Percentiles rank a stretch among this genome's conserved stretches.
Evolutionary conservation across 768 basidiomycete genomes (phyloP).

Genomic region (Phaeotremella skinneri): DNA sequence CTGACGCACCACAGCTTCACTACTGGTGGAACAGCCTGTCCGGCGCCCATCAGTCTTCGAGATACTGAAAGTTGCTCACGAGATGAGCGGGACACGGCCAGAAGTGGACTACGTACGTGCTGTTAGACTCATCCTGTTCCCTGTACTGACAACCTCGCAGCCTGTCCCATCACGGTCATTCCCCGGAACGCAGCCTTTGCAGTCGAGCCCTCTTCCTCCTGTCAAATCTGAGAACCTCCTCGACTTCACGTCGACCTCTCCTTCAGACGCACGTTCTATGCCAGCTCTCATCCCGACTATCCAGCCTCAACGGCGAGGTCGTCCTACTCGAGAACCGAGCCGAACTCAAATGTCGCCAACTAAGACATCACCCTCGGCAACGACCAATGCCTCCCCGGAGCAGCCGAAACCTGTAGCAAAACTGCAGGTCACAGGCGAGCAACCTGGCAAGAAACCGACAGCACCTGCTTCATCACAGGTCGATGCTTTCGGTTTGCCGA

Average conservation of each 20-base stretch:
- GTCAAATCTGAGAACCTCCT: constrained; percentile 33
- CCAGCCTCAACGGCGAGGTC: constrained; percentile 47
- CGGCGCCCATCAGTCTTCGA: constrained; percentile 87
- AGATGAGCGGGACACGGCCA: constrained; percentile 81
- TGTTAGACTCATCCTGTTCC: not conserved
- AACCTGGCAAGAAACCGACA: not conserved
- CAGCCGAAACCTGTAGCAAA: not conserved
- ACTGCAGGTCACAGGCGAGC: constrained; percentile 35
- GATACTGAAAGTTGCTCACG: constrained; percentile 75
- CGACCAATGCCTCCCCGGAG: constrained; percentile 1
- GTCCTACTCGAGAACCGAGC: constrained; percentile 41
- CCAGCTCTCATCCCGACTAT: constrained; percentile 34
- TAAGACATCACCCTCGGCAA: not conserved
- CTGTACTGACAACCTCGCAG: constrained; percentile 10
- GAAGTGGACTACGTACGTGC: constrained; percentile 64
- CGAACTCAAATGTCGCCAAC: constrained; percentile 13
- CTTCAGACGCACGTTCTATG: constrained; percentile 12
- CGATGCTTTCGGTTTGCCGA: constrained; percentile 44
- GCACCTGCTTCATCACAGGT: constrained; percentile 1
- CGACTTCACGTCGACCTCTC: constrained; percentile 34
- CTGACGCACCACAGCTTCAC: constrained; percentile 61
- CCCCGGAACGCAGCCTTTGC: constrained; percentile 18
- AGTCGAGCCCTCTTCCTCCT: constrained; percentile 14
- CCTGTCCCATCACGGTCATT: constrained; percentile 30
- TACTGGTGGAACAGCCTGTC: constrained; percentile 85